phyloP scores from a whole-genome alignment of 371 early-diverging fungal species.

The Homolaphlyctis polyrhiza region DNA sequence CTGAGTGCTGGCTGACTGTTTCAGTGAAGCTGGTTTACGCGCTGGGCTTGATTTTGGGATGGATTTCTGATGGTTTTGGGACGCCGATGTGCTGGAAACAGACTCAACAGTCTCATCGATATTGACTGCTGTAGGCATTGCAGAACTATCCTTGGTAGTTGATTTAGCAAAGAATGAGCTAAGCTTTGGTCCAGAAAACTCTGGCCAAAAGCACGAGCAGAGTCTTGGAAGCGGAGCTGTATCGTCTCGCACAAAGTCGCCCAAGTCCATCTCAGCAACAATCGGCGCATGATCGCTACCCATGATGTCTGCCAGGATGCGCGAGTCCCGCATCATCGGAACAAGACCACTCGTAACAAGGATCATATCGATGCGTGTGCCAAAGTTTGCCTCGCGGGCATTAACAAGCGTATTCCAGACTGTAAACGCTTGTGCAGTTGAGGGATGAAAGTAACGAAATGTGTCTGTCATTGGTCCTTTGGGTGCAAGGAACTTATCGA shows the following conservation, averaged over 20 bases:
- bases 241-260: constrained; percentile 11
- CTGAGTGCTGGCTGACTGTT: neutral
- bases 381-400: constrained; percentile 45
- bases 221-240: constrained; percentile 38
- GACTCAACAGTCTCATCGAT: neutral
- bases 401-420: constrained; percentile 77
- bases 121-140: neutral
- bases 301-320: constrained; percentile 57
- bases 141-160: neutral
- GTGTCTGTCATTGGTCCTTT: constrained; percentile 31
- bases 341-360: constrained; percentile 54
- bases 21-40: constrained; percentile 34
- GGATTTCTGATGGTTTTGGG: constrained; percentile 8
- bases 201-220: constrained; percentile 56
- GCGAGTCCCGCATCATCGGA: constrained; percentile 50
- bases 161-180: constrained; percentile 8
- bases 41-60: too few relatives aligned
- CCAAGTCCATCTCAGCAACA: constrained; percentile 41
- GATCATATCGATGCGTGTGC: constrained; percentile 80
- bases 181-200: constrained; percentile 59
- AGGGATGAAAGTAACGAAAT: constrained; percentile 41
- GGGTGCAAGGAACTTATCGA: constrained; percentile 36
- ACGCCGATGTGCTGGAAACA: neutral
- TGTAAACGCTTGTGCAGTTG: constrained; percentile 34
- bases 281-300: constrained; percentile 94